Base-by-base conservation (phyloP, 2,329 filamentous ascomycete species). In the Lachnellula cervina region DNA sequence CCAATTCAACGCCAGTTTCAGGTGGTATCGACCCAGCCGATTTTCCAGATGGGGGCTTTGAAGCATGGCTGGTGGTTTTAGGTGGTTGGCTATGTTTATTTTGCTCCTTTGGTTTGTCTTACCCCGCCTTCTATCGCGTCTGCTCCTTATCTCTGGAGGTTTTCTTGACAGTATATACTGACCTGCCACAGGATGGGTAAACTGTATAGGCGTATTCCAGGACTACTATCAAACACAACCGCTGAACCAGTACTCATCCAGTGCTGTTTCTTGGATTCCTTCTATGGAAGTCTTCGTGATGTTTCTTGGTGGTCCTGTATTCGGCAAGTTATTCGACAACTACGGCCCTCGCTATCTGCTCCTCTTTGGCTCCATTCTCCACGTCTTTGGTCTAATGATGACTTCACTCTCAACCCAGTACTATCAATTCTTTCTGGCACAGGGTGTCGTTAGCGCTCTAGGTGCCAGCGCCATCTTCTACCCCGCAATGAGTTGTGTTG, bases 341-440 rank as follows among this genome's bases (percentile, higher is more conserved):
- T 80, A 82, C 55, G 86, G 64, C 11, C 83, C 85, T 0, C 76
- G 78, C 28, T 77, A 72, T 47, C 70, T 88, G 0, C 66, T 86
- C 1, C 35, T 82, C 1, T 65, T 67, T 13, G 82, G 82, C 16
- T 77, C 74, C 0, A 69, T 84, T 51, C 65, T 83, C 35, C 79
- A 84, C 54, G 77, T 86, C 16, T 79, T 86, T 53, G 79, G 80
- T 2, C 64, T 87, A 5, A 85, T 87, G 80, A 84, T 86, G 81
- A 75, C 80, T 0, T 79, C 75, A 7, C 68, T 87, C 55, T 83
- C 74, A 52, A 78, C 71, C 0, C 62, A 79, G 54, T 82, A 80
- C 65, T 82, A 77, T 59, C 79, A 81, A 38, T 77, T 81, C 63
- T 67, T 82, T 35, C 69, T 79, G 2, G 69, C 74, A 0, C 77